phyloP scores from a whole-genome alignment of 306 rosid genomes.

The Dryas alaskensis region DNA sequence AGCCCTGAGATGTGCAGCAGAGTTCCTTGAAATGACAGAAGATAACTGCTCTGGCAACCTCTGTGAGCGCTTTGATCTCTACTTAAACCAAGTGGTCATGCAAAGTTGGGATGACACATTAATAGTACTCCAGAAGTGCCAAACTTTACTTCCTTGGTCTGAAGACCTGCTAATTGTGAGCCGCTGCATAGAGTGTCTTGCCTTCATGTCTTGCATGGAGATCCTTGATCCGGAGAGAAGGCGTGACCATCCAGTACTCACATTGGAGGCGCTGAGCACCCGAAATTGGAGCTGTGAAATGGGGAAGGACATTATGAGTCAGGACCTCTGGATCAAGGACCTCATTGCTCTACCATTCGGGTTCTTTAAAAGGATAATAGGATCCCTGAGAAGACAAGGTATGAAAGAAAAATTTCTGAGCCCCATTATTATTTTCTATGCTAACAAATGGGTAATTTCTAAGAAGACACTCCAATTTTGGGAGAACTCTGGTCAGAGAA shows the following conservation, averaged over 20 bases:
- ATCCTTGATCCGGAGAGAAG: conserved; percentile 75
- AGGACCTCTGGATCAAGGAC: conserved; percentile 83
- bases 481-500: conserved; percentile 44
- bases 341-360: conserved; percentile 70
- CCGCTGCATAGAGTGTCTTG: conserved; percentile 84
- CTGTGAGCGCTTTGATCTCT: conserved; percentile 70
- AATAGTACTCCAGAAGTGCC: conserved; percentile 77
- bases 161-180: conserved; percentile 72
- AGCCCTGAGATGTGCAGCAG: conserved; percentile 76
- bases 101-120: conserved; percentile 92
- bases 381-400: conserved; percentile 83
- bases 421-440: conserved; percentile 72
- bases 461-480: conserved; percentile 43
- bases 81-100: conserved; percentile 73
- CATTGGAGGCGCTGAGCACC: conserved; percentile 55
- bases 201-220: conserved; percentile 99
- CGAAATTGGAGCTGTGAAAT: conserved; percentile 58
- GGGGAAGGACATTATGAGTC: conserved; percentile 47
- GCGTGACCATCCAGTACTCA: conserved; percentile 58
- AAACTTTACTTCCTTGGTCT: conserved; percentile 70
- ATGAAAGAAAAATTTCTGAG: conserved; percentile 79
- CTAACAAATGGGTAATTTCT: conserved; percentile 71
- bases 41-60: conserved; percentile 61
- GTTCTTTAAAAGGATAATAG: conserved; percentile 70
- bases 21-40: conserved; percentile 83